Conservation (phyloP, 108 stramenopile genomes). For the Cylindrotheca closterium region DNA sequence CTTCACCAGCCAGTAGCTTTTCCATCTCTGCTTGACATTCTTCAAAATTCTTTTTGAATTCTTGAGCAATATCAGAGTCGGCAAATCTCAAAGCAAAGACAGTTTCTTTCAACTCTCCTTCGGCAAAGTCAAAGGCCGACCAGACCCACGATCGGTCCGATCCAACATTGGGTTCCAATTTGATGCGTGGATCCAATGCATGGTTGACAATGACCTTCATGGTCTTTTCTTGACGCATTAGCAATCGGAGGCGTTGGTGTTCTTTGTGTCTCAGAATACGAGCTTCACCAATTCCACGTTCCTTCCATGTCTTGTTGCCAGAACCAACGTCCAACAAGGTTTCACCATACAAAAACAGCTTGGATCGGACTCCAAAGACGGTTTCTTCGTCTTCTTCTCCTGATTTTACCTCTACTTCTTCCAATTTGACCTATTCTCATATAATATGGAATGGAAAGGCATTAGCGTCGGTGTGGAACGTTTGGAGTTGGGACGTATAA, state of each 20-base stretch:
- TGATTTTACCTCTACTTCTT: conserved; percentile 97
- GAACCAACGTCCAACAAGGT: conserved; percentile 97
- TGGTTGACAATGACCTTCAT: conserved; percentile 99
- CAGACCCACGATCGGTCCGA: conserved; percentile 97
- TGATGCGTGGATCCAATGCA: conserved; percentile 94
- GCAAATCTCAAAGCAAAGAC: conserved; percentile 96
- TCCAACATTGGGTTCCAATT: conserved; percentile 93
- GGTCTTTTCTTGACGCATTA: conserved; percentile 99
- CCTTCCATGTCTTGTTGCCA: conserved; percentile 96
- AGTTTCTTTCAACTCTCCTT: conserved; percentile 91
- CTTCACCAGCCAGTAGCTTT: conserved; percentile 80
- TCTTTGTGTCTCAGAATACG: conserved; percentile 95
- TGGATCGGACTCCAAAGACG: conserved; percentile 77
- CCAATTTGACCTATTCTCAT: conserved; percentile 96
- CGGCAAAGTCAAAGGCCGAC: conserved; percentile 96
- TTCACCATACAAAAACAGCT: conserved; percentile 97
- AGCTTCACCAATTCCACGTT: conserved; percentile 96
- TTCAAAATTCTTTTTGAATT: conserved; percentile 91
- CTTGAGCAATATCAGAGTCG: conserved; percentile 87
- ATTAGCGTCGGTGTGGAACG: too few relatives aligned
- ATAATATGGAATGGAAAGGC: too few relatives aligned
- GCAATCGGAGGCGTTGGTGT: conserved; percentile 81
- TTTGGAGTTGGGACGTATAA: too few relatives aligned
- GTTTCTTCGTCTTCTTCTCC: conserved; percentile 97
- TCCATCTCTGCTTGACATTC: conserved; percentile 89